Conservation (phyloP, 78 protist species). For the Polysphondylium violaceum region DNA sequence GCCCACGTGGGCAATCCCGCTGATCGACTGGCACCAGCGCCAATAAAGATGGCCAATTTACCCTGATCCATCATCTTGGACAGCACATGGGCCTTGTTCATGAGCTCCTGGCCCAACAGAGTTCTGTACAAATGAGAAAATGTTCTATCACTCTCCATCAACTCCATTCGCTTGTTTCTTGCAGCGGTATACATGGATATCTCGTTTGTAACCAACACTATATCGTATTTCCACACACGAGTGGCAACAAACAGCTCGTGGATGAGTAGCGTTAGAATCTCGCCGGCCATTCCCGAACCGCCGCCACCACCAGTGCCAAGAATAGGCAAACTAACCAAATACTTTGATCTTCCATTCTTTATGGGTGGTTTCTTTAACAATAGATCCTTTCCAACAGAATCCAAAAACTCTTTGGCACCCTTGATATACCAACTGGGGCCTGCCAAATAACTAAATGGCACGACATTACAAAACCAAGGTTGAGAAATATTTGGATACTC, state of each 20-base stretch:
- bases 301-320: slow-evolving; percentile 88
- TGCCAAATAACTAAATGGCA: slow-evolving; percentile 13
- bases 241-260: slow-evolving; percentile 56
- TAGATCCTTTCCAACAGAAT: slow-evolving; percentile 45
- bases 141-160: slow-evolving; percentile 12
- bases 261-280: slow-evolving; percentile 44
- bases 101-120: slow-evolving; percentile 4
- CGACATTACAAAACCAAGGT: slow-evolving; percentile 71
- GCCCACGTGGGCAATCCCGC: slow-evolving; percentile 88
- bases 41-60: slow-evolving; percentile 64
- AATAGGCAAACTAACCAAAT: slow-evolving; percentile 80
- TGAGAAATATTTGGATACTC: slow-evolving; percentile 68
- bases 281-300: slow-evolving; percentile 61
- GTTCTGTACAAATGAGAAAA: not conserved
- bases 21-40: slow-evolving; percentile 77
- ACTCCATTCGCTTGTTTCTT: slow-evolving; percentile 12
- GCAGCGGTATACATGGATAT: slow-evolving; percentile 63
- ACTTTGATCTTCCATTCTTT: slow-evolving; percentile 55
- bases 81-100: slow-evolving; percentile 27
- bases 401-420: slow-evolving; percentile 59
- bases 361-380: slow-evolving; percentile 25
- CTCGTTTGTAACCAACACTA: slow-evolving; percentile 72
- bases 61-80: slow-evolving; percentile 24
- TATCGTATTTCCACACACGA: slow-evolving; percentile 74
- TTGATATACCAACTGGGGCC: slow-evolving; percentile 37